These are phyloP conservation scores for Colletotrichum melonis DNA, from an alignment of 2,329 filamentous ascomycete species.

Conservation along the genomic window DNA sequence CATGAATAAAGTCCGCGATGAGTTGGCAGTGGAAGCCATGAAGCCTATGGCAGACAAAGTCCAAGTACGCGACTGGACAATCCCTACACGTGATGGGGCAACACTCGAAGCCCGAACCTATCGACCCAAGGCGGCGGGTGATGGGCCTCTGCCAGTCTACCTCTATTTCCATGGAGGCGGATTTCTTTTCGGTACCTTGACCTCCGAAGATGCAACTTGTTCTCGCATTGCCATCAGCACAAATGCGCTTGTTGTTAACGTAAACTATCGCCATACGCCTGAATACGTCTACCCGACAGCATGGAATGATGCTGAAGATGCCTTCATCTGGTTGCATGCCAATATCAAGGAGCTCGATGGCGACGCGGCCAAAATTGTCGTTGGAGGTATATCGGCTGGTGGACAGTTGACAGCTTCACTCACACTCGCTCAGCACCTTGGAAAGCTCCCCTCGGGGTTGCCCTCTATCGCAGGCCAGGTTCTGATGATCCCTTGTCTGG, in stretches of 20 bases:
- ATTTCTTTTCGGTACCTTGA: slow-evolving; percentile 65
- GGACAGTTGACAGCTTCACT: slow-evolving; percentile 55
- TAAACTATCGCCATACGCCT: slow-evolving; percentile 70
- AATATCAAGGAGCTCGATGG: slow-evolving; percentile 52
- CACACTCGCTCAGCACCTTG: slow-evolving; percentile 50
- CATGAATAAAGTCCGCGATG: slow-evolving; percentile 43
- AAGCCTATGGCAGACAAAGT: slow-evolving; percentile 42
- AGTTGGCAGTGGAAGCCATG: slow-evolving; percentile 44
- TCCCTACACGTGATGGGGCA: slow-evolving; percentile 57
- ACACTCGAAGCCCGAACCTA: slow-evolving; percentile 59
- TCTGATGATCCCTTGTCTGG: slow-evolving; percentile 61
- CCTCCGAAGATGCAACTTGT: slow-evolving; percentile 64
- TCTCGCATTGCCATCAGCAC: slow-evolving; percentile 43
- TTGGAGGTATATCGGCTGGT: slow-evolving; percentile 63
- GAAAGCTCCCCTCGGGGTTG: slow-evolving; percentile 30
- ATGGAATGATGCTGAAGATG: slow-evolving; percentile 65
- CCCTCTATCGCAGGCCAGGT: slow-evolving; percentile 60
- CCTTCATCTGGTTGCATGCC: slow-evolving; percentile 64
- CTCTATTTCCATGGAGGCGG: slow-evolving; percentile 67
- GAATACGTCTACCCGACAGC: slow-evolving; percentile 63
- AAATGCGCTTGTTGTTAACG: slow-evolving; percentile 59
- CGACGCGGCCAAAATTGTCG: slow-evolving; percentile 51
- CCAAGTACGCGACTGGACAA: slow-evolving; percentile 46
- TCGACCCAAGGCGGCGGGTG: slow-evolving; percentile 47
- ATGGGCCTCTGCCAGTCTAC: slow-evolving; percentile 58